phyloP scores from a whole-genome alignment of 495 filamentous ascomycete species.

The Chaetomidium leptoderma region DNA sequence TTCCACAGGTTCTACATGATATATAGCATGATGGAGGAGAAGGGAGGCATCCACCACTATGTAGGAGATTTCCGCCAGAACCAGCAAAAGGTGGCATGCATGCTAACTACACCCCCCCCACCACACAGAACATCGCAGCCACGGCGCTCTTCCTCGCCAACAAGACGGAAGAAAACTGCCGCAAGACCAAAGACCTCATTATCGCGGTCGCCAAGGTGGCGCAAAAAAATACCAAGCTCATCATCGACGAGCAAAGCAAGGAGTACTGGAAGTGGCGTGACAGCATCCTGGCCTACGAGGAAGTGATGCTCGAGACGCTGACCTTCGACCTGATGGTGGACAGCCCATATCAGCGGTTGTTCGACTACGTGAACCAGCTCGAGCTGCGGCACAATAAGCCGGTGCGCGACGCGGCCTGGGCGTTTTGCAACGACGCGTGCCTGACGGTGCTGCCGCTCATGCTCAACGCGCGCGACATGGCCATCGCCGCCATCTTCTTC shows the following conservation, averaged over 20 bases:
- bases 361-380: slow-evolving; percentile 68
- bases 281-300: slow-evolving; percentile 84
- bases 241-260: slow-evolving; percentile 90
- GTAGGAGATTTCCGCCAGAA: slow-evolving; percentile 45
- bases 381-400: slow-evolving; percentile 65
- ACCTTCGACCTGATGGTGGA: slow-evolving; percentile 93
- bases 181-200: slow-evolving; percentile 89
- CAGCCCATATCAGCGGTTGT: slow-evolving; percentile 75
- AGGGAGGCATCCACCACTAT: slow-evolving; percentile 76
- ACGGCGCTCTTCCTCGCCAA: slow-evolving; percentile 89
- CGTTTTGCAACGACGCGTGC: slow-evolving; percentile 84
- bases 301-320: slow-evolving; percentile 80
- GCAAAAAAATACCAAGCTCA: slow-evolving; percentile 80
- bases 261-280: slow-evolving; percentile 98
- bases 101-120: background rate
- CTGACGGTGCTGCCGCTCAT: slow-evolving; percentile 82
- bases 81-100: background rate
- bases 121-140: slow-evolving; percentile 77
- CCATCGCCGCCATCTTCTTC: slow-evolving; percentile 81
- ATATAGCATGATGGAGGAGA: slow-evolving; percentile 64
- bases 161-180: slow-evolving; percentile 93
- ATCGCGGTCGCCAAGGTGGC: slow-evolving; percentile 89
- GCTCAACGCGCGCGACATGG: slow-evolving; percentile 71
- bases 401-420: slow-evolving; percentile 80
- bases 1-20: slow-evolving; percentile 96